phyloP scores from a whole-genome alignment of 345 rosid genomes.

The Raphanus raphanistrum region DNA sequence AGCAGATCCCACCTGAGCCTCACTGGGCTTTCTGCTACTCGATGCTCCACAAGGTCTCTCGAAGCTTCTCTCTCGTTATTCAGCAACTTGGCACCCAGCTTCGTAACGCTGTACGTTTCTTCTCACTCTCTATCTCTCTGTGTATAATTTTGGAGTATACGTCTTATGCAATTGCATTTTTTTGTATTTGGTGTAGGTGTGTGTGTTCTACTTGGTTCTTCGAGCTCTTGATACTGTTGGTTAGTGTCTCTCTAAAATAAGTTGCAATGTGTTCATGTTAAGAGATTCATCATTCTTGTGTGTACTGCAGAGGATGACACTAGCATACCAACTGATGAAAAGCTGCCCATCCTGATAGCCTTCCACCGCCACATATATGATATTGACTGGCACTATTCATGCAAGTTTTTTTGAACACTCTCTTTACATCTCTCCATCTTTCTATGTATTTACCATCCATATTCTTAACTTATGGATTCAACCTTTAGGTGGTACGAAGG shows the following conservation, averaged over 20 bases:
- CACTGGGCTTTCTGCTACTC: constrained; percentile 91
- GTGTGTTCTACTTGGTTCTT: no score
- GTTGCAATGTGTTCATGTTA: no score
- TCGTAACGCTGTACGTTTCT: constrained; percentile 71
- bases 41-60: constrained; percentile 89
- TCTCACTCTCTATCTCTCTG: neutral
- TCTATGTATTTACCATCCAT: neutral
- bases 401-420: neutral
- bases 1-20: constrained; percentile 88
- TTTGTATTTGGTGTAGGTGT: no score
- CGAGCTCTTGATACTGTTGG: no score
- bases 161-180: neutral
- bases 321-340: neutral
- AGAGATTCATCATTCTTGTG: neutral
- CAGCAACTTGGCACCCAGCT: constrained; percentile 84
- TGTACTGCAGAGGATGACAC: neutral
- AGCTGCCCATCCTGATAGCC: neutral
- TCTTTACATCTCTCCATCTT: neutral
- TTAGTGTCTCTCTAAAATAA: no score
- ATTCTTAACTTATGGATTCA: neutral
- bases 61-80: constrained; percentile 82
- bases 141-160: neutral
- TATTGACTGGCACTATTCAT: neutral
- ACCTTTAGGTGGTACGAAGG: neutral
- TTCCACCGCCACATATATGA: neutral